Conservation (phyloP, 2,329 filamentous ascomycete genomes). For the Aspergillus ruber region DNA sequence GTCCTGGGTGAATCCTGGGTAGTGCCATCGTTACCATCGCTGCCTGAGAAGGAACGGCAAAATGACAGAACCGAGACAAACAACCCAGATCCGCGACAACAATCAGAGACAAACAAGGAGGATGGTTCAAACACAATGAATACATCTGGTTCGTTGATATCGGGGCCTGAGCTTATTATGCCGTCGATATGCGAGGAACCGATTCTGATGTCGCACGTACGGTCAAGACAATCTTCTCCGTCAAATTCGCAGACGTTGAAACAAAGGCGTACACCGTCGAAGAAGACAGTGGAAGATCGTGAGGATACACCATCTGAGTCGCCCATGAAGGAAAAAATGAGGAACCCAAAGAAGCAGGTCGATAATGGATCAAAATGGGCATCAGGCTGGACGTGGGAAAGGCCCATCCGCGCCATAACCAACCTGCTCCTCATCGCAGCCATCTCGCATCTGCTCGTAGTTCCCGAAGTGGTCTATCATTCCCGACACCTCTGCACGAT, state of each 20-base stretch:
- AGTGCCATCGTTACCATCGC: constrained; percentile 17
- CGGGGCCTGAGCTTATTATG: constrained; percentile 36
- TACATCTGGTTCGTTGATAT: constrained; percentile 21
- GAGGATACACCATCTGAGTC: not conserved
- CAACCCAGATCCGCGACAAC: constrained; percentile 6
- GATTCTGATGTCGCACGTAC: constrained; percentile 7
- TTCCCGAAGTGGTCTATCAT: constrained; percentile 31
- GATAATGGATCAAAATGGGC: not conserved
- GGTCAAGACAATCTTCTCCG: not conserved
- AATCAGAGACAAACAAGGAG: constrained; percentile 6
- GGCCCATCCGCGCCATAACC: constrained; percentile 12
- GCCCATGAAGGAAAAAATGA: not conserved
- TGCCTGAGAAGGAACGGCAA: constrained; percentile 7
- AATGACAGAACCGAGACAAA: constrained; percentile 4
- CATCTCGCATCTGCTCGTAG: constrained; percentile 27
- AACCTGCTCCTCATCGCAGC: constrained; percentile 22
- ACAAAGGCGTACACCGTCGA: constrained; percentile 16
- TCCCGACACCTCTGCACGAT: constrained; percentile 23
- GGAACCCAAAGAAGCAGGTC: not conserved
- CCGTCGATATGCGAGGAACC: constrained; percentile 32
- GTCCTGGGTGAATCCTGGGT: constrained; percentile 34
- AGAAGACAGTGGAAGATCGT: not conserved
- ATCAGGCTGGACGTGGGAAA: not conserved
- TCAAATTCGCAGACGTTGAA: constrained; percentile 8
- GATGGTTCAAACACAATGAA: constrained; percentile 17